phyloP scores from a whole-genome alignment of 768 basidiomycete species.

The Leucocoprinus sp. region DNA sequence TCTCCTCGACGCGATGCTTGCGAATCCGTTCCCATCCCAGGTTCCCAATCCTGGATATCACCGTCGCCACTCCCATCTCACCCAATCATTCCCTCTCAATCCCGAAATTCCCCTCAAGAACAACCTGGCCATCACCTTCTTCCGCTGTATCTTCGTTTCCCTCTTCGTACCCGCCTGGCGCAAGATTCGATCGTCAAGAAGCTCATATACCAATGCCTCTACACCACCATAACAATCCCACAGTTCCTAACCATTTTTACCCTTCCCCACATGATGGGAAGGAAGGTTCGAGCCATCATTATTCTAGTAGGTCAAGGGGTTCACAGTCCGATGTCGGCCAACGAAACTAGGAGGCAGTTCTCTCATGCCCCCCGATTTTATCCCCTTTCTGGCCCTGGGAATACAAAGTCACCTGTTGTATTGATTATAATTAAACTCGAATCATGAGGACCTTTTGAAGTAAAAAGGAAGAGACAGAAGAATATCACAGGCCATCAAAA shows the following conservation, averaged over 20 bases:
- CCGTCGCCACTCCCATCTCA: conserved; percentile 3
- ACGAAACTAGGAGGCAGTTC: no score
- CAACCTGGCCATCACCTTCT: not conserved
- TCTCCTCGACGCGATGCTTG: conserved; percentile 11
- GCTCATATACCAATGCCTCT: not conserved
- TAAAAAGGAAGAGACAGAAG: no score
- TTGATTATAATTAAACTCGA: no score
- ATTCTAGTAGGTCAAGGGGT: conserved; percentile 1
- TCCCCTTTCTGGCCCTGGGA: no score
- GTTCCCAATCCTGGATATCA: not conserved
- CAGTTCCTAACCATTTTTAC: conserved; percentile 2
- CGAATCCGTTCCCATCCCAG: conserved; percentile 1
- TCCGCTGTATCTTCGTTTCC: not conserved
- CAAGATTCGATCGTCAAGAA: conserved; percentile 3
- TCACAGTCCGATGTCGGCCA: not conserved
- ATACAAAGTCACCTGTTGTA: no score
- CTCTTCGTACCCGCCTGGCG: conserved; percentile 1
- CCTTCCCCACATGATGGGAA: not conserved
- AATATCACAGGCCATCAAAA: no score
- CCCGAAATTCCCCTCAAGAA: not conserved
- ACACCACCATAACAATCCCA: not conserved
- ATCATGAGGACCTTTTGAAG: no score
- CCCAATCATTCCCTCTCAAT: not conserved
- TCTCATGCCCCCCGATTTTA: no score
- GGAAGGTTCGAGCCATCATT: conserved; percentile 2